These are phyloP conservation scores for Polychaeton citri DNA, from an alignment of 2,329 filamentous ascomycete species.

Conservation along the genomic window DNA sequence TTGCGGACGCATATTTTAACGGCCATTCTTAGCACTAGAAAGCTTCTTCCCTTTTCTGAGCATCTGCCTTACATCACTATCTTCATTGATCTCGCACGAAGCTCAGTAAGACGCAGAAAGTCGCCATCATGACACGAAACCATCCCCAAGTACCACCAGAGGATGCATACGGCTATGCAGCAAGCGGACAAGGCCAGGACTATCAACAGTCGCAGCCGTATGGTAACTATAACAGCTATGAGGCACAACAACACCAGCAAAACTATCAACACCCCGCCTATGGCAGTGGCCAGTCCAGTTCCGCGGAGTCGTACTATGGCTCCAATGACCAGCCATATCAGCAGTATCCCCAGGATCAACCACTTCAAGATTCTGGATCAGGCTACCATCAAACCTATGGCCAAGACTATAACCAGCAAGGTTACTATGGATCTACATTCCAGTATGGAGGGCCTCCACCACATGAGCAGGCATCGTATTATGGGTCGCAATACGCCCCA, in stretches of 20 bases:
- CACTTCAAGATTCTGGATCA: conserved; percentile 4
- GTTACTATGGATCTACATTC: background rate
- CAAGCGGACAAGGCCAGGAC: background rate
- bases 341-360: conserved; percentile 11
- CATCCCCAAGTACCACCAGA: background rate
- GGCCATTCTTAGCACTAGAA: too few relatives aligned
- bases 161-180: background rate
- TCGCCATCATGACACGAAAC: background rate
- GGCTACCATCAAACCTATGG: conserved; percentile 4
- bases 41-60: too few relatives aligned
- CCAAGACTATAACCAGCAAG: conserved; percentile 1
- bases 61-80: too few relatives aligned
- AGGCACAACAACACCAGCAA: conserved; percentile 2
- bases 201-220: conserved; percentile 4
- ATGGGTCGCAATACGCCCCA: conserved; percentile 1
- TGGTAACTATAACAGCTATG: conserved; percentile 4
- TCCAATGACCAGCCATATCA: conserved; percentile 16
- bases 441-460: background rate
- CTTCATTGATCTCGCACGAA: too few relatives aligned
- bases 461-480: background rate
- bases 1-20: too few relatives aligned
- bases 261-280: conserved; percentile 5
- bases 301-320: conserved; percentile 17
- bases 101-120: too few relatives aligned
- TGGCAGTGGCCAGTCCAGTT: conserved; percentile 2